Base-by-base conservation (phyloP, 1,284 basidiomycete species). In the Neonothopanus nambi region DNA sequence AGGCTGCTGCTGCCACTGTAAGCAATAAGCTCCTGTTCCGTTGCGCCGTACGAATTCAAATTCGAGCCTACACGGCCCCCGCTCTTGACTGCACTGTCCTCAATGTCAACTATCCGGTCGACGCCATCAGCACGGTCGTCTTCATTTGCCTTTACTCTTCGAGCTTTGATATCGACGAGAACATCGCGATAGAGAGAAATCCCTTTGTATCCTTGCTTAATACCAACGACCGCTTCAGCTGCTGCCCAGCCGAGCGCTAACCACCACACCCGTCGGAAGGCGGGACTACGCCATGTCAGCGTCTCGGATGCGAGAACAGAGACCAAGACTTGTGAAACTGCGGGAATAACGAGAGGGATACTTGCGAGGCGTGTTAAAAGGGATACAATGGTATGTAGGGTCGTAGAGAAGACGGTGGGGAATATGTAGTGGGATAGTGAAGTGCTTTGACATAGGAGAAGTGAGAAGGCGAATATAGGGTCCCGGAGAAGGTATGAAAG, bases 201-300 rank as follows among this genome's bases (percentile, higher is more conserved):
- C 35, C 81, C 79, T 47, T 78, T 77, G 63, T 89, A 91, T 3
- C 86, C 87, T 64, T 90, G 88, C 48, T 72, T 70, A 49, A 89
- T 74, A 11, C 81, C 80, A 2, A 82, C 80, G 17, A 77, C 60
- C 5, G 83, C 82, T 60, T 89, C 89, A 6, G 82, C 83, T 5
- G 78, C 68, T 13, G 84, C 84, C 80, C 84, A 88, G 0, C 85
- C 85, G 2, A 91, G 70, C 2, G 84, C 84, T 24, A 87, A 67
- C 83, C 85, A 89, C 87, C 89, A 90, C 5, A 86, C 80, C 21
- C 80, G 75, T 18, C 69, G 65, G 69, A 91, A 91, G 2, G 80
- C 78, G 1, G 73, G 67, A 59, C 88, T 82, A 48, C 67, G 71
- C 70, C 78, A 85, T 8, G 76, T 82, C 30, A 84, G 77, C 28